A percentile compares a stretch with the other conserved stretches of the same genome.
Conservation (phyloP, 305 asterid genomes). For the Fraxinus paxiana region DNA sequence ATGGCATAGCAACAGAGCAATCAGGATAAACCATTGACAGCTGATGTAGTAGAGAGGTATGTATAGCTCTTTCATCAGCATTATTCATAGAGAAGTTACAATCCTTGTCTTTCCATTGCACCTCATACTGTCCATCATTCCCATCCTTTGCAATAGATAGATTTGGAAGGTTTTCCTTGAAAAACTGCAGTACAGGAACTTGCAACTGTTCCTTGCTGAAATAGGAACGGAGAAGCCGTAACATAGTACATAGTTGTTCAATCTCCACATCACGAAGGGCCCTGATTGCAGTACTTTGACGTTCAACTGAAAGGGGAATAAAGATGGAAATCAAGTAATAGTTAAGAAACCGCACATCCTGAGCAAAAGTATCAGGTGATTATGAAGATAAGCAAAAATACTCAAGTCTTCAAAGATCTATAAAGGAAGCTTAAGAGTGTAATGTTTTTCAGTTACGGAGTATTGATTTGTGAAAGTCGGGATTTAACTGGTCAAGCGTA, state of each 20-base stretch:
- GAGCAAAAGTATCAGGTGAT: neutral
- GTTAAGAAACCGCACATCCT: neutral
- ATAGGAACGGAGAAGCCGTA: slow-evolving; percentile 49
- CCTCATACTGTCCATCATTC: slow-evolving; percentile 52
- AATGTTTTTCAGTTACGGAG: neutral
- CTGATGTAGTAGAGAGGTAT: slow-evolving; percentile 59
- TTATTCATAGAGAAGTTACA: slow-evolving; percentile 33
- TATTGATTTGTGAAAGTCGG: neutral
- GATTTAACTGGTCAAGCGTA: neutral
- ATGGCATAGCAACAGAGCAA: slow-evolving; percentile 49
- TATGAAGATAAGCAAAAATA: neutral
- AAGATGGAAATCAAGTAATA: neutral
- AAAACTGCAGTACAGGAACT: slow-evolving; percentile 56
- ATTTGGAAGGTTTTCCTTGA: slow-evolving; percentile 61
- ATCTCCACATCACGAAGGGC: slow-evolving; percentile 74
- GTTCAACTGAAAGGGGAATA: slow-evolving; percentile 49
- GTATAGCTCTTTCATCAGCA: slow-evolving; percentile 46
- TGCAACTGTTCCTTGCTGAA: slow-evolving; percentile 55
- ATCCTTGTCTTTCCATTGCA: slow-evolving; percentile 47
- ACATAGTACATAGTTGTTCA: slow-evolving; percentile 52
- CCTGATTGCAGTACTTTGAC: slow-evolving; percentile 66
- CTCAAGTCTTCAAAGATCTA: neutral
- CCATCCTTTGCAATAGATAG: slow-evolving; percentile 42
- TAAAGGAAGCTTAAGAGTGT: neutral
- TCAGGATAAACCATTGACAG: slow-evolving; percentile 57